Evolutionary conservation across 1,284 basidiomycete species (phyloP).

Genomic region (Cryptococcus sp.): DNA sequence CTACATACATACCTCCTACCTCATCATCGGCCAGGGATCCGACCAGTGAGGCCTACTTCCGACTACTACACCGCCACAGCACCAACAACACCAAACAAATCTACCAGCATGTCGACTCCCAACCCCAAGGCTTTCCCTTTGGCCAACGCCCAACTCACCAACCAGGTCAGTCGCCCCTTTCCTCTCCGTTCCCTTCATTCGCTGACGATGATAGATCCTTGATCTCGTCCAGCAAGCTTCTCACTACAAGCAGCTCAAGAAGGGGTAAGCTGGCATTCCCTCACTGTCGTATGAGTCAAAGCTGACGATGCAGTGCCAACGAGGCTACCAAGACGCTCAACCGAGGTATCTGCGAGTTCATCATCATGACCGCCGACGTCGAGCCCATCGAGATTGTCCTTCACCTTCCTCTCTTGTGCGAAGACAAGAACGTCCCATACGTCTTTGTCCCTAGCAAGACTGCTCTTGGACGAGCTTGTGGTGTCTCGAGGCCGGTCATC

Average conservation of each 20-base stretch:
- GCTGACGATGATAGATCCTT: slow-evolving; percentile 59
- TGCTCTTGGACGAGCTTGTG: slow-evolving; percentile 91
- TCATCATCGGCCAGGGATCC: not conserved
- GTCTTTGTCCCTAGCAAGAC: slow-evolving; percentile 72
- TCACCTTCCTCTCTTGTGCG: slow-evolving; percentile 93
- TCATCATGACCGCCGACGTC: slow-evolving; percentile 94
- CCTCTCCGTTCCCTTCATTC: not conserved
- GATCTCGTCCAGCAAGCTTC: slow-evolving; percentile 83
- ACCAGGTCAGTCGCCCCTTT: slow-evolving; percentile 60
- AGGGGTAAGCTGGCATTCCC: slow-evolving; percentile 54
- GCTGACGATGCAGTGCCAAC: slow-evolving; percentile 36
- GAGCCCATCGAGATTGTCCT: slow-evolving; percentile 97
- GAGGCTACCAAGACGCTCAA: slow-evolving; percentile 90
- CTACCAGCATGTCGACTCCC: slow-evolving; percentile 34
- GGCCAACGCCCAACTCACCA: slow-evolving; percentile 82
- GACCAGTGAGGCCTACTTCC: not conserved
- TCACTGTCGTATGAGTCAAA: not conserved
- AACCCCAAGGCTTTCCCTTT: slow-evolving; percentile 88
- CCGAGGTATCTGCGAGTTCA: slow-evolving; percentile 97
- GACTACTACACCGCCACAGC: not conserved
- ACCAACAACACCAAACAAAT: not conserved
- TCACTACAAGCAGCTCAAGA: slow-evolving; percentile 96
- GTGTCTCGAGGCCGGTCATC: slow-evolving; percentile 92
- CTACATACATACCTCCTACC: not conserved
- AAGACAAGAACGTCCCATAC: slow-evolving; percentile 99